phyloP scores from a whole-genome alignment of 2,329 filamentous ascomycete genomes.

The Byssoonygena ceratinophila region DNA sequence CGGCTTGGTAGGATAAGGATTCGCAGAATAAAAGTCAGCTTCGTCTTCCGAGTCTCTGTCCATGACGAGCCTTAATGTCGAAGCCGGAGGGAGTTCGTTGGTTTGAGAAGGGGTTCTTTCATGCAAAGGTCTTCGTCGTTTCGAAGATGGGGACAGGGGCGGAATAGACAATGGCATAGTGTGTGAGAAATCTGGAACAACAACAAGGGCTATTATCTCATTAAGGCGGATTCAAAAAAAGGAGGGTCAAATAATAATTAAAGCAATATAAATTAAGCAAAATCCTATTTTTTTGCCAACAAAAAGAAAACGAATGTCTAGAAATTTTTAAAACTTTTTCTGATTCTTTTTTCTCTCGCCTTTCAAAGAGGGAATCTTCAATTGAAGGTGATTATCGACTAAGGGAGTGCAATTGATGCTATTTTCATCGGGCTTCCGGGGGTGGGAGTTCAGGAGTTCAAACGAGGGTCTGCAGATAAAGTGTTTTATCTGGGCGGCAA shows the following conservation, averaged over 20 bases:
- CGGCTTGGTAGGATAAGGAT: constrained; percentile 40
- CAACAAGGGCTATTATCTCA: constrained; percentile 19
- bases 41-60: constrained; percentile 25
- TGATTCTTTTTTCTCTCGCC: background rate
- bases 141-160: constrained; percentile 24
- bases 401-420: constrained; percentile 1
- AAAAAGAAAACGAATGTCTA: constrained; percentile 10
- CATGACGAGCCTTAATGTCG: constrained; percentile 31
- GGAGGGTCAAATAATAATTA: constrained; percentile 11
- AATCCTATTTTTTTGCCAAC: constrained; percentile 4
- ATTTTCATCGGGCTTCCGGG: background rate
- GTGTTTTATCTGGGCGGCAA: constrained; percentile 12
- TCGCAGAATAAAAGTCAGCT: constrained; percentile 32
- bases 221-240: constrained; percentile 22
- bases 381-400: background rate
- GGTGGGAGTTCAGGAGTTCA: constrained; percentile 6
- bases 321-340: background rate
- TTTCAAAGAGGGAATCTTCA: background rate
- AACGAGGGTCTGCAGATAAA: constrained; percentile 13
- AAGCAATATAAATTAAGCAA: constrained; percentile 11
- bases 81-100: constrained; percentile 33
- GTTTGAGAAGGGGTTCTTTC: constrained; percentile 39
- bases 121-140: constrained; percentile 34
- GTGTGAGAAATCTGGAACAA: constrained; percentile 21
- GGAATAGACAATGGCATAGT: constrained; percentile 27